phyloP scores from a whole-genome alignment of 108 stramenopile genomes.

The Nitzschia sp. region DNA sequence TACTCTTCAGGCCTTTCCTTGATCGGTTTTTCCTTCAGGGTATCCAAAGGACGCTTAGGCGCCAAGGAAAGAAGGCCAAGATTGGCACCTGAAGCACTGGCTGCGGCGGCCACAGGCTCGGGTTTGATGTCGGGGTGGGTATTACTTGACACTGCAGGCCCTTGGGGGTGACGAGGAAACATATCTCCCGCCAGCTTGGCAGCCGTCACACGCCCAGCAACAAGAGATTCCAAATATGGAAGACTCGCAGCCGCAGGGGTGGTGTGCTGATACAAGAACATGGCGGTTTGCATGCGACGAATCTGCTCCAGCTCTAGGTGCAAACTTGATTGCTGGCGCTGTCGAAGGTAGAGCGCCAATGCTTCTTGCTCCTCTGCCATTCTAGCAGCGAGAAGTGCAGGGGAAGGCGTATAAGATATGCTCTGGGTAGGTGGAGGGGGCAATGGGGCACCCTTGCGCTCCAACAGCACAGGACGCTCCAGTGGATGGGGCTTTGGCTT shows the following conservation, averaged over 20 bases:
- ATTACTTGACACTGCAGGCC: not conserved
- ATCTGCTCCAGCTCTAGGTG: not conserved
- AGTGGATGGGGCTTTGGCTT: not conserved
- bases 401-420: not conserved
- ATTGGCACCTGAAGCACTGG: not conserved
- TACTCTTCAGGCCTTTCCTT: not conserved
- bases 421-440: not conserved
- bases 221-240: not conserved
- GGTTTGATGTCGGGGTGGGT: not conserved
- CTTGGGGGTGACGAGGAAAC: conserved; percentile 1
- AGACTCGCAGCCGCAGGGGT: not conserved
- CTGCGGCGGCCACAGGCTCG: not conserved
- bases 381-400: not conserved
- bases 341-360: not conserved
- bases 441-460: not conserved
- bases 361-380: conserved; percentile 2
- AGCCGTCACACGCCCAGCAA: not conserved
- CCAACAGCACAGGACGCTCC: not conserved
- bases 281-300: not conserved
- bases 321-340: not conserved
- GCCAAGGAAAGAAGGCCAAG: not conserved
- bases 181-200: not conserved
- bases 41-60: conserved; percentile 9
- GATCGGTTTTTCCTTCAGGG: not conserved
- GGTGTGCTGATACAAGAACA: not conserved